Base-by-base conservation (phyloP, 371 early-diverging fungal species). In the Circinella minor region DNA sequence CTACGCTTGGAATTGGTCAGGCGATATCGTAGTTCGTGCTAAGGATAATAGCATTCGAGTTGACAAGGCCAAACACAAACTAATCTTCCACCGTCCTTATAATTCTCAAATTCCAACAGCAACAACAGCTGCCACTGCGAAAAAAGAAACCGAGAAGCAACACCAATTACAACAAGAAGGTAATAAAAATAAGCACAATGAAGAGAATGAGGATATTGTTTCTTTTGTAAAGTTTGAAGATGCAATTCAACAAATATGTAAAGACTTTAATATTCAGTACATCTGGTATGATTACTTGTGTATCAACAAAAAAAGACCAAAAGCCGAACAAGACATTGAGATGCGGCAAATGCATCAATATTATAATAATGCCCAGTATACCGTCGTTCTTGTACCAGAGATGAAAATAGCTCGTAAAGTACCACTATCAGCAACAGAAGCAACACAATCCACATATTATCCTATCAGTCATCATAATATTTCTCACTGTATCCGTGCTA, bases 1-100 rank as follows among this genome's bases (percentile, higher is more conserved):
- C 10, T 57, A 57, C n/a, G 10, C 57, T 34, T 57, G 57, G 57
- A 57, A 57, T n/a, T 57, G 57, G 57, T 57, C 57, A 1, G 57
- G 57, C 14, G 57, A 57, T n/a, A 57, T 57, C 27, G 57, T 57
- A 0, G 57, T 57, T 27, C 57, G 57, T 57, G 57, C 27, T 13
- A 57, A 57, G 14, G 57, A 57, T 7, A 57, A 57, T 4, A 57
- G 36, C 6, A 57, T 57, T 27, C 57, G 57, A 5, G 20, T 34
- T 27, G 57, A 57, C 36, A 57, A 34, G 57, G 20, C 10, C 20
- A 57, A 27, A 14, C 57, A 57, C 14, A 11, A 34, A n/a, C 1
- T 57, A 11, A 14, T 57, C 57, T 57, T 34, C 27, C 57, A 57
- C 27, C 51, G 2, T 51, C 51, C 15, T 47, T 9, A 9, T 47